Evolutionary conservation across 2,329 filamentous ascomycete genomes (phyloP).

Genomic region (Penicillium sp.): DNA sequence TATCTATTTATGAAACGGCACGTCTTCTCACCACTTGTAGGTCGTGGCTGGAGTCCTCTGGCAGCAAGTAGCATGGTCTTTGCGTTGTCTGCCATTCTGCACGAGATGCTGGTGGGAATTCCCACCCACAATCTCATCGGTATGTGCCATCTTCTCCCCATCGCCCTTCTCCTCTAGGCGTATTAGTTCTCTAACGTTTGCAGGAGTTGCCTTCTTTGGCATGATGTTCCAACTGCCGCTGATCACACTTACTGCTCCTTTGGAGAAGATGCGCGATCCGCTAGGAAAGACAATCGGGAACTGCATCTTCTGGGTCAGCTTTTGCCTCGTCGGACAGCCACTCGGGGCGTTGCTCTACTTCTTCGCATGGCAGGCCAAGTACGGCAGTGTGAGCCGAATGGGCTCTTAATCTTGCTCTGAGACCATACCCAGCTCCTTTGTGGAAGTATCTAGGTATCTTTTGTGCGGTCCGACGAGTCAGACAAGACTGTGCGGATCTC

Average conservation of each 20-base stretch:
- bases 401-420: no score
- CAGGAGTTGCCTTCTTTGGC: conserved; percentile 87
- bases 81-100: conserved; percentile 79
- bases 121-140: conserved; percentile 92
- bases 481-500: no score
- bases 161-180: neutral
- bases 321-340: conserved; percentile 92
- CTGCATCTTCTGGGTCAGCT: conserved; percentile 92
- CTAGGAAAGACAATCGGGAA: conserved; percentile 82
- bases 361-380: conserved; percentile 98
- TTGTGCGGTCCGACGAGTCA: no score
- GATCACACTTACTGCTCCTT: conserved; percentile 72
- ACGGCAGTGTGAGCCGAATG: conserved; percentile 68
- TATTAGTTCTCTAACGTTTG: conserved; percentile 17
- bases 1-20: conserved; percentile 96
- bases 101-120: conserved; percentile 88
- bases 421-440: no score
- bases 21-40: conserved; percentile 83
- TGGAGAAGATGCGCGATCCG: conserved; percentile 74
- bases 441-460: no score
- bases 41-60: conserved; percentile 71
- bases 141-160: conserved; percentile 39
- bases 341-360: conserved; percentile 91
- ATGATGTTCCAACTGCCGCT: conserved; percentile 93
- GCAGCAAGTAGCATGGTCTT: conserved; percentile 80